Base-by-base conservation (phyloP, 495 filamentous ascomycete species). In the Penicillium tannophilum region DNA sequence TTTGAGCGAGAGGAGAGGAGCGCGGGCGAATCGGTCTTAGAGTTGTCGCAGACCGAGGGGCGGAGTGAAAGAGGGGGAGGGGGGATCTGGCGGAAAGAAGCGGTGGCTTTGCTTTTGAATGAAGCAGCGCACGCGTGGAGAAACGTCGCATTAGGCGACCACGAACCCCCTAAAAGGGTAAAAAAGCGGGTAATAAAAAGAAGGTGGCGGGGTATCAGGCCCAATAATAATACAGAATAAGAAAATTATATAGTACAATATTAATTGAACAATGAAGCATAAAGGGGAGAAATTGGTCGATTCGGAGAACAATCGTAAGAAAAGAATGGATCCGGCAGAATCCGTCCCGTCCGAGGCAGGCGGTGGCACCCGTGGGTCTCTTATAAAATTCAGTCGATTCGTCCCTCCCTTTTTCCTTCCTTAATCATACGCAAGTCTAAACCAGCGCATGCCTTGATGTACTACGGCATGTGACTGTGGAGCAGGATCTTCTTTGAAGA, bases 71-170 rank as follows among this genome's bases (percentile, higher is more conserved):
- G 72, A 73, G 68, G 64, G 71, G 63, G 65, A 67, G 61, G 65
- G 72, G 65, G 19, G 55, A 56, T 65, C 63, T 65, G 67, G 68
- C 62, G 69, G 70, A 62, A 63, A 65, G 65, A 67, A 75, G 75
- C 73, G 72, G 75, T 73, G 73, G 70, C 69, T 70, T 72, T 70
- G 73, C 73, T 64, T 70, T 72, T 68, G 73, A 71, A 63, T 70
- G 67, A 67, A 75, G 66, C 63, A 73, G 65, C 63, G 70, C 71
- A 61, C 71, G 67, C 57, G 65, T 72, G 61, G 74, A 74, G 61
- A 76, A 71, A 33, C 69, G 73, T 63, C 72, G 75, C 73, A 78
- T 78, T 51, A 52, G 65, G 61, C 28, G 33, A 14, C 56, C 54
- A 61, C 52, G 56, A 66, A 62, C 48, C 62, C 58, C 56, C 64